These are phyloP conservation scores for Metschnikowia chrysomelidarum DNA, from an alignment of 805 yeast genomes.

Conservation along the genomic window DNA sequence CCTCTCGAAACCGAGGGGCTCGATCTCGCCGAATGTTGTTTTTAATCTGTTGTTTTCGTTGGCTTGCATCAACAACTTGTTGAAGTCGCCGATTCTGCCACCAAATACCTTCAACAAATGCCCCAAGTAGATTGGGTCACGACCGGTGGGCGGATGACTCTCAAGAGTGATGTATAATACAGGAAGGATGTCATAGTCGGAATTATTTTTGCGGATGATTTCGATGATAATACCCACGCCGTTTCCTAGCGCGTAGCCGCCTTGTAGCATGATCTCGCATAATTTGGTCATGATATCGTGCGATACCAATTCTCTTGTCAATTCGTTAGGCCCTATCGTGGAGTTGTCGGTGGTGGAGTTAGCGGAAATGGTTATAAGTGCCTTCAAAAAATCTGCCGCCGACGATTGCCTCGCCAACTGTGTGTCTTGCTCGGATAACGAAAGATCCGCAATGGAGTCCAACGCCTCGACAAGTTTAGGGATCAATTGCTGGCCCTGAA, in stretches of 20 bases:
- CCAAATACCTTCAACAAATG: slow-evolving; percentile 43
- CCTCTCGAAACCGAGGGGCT: slow-evolving; percentile 46
- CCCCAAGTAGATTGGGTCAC: slow-evolving; percentile 47
- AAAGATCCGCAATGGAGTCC: slow-evolving; percentile 22
- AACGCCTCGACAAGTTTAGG: slow-evolving; percentile 34
- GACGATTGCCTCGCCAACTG: slow-evolving; percentile 35
- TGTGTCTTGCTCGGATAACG: slow-evolving; percentile 17
- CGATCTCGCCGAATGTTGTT: slow-evolving; percentile 30
- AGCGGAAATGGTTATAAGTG: slow-evolving; percentile 45
- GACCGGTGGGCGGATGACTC: slow-evolving; percentile 46
- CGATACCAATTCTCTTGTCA: slow-evolving; percentile 44
- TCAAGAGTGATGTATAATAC: slow-evolving; percentile 44
- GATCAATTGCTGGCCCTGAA: slow-evolving; percentile 40
- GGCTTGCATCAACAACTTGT: slow-evolving; percentile 30
- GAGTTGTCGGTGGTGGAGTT: slow-evolving; percentile 46
- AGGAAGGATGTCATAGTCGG: slow-evolving; percentile 46
- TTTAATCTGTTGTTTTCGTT: slow-evolving; percentile 18
- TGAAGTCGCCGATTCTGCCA: slow-evolving; percentile 35
- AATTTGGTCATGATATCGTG: slow-evolving; percentile 34
- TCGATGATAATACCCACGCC: slow-evolving; percentile 50
- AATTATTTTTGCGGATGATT: slow-evolving; percentile 44
- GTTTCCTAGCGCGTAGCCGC: slow-evolving; percentile 47
- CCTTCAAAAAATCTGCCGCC: slow-evolving; percentile 46
- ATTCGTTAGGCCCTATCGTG: slow-evolving; percentile 46
- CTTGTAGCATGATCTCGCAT: slow-evolving; percentile 41